Evolutionary conservation across 306 rosid species (phyloP).

Genomic region (Trifolium pratense): DNA sequence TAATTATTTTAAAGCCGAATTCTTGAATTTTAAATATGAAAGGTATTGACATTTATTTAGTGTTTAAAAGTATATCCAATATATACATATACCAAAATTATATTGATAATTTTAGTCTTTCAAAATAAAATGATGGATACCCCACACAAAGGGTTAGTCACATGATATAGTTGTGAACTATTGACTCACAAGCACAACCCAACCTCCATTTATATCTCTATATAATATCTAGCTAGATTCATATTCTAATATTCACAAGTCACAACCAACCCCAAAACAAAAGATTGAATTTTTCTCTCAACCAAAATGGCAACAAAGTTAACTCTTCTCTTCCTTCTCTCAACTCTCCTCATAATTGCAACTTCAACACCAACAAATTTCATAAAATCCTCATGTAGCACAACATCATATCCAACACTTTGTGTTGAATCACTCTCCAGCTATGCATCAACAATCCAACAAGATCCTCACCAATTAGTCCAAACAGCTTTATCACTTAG

Average conservation of each 20-base stretch:
- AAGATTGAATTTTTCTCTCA: background rate
- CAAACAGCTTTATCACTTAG: slow-evolving; percentile 47
- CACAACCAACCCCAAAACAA: background rate
- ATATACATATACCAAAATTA: too few species aligned
- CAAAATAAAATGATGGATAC: background rate
- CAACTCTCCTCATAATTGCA: background rate
- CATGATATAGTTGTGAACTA: slow-evolving; percentile 7
- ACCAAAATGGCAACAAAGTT: slow-evolving; percentile 29
- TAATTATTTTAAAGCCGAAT: too few species aligned
- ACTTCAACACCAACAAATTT: slow-evolving; percentile 23
- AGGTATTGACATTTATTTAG: too few species aligned
- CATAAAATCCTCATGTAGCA: slow-evolving; percentile 51
- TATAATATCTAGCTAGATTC: slow-evolving; percentile 15
- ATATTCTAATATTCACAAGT: background rate
- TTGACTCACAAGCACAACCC: background rate
- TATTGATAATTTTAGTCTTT: background rate
- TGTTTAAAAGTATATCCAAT: too few species aligned
- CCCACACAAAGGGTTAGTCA: background rate
- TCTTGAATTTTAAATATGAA: too few species aligned
- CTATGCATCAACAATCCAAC: slow-evolving; percentile 48
- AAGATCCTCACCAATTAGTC: slow-evolving; percentile 48
- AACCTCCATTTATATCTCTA: slow-evolving; percentile 8
- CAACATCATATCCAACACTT: slow-evolving; percentile 42
- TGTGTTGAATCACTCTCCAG: slow-evolving; percentile 44
- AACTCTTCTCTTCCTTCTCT: background rate